Conservation (phyloP, 1,139 yeast species). For the Debaryomyces coudertii region DNA sequence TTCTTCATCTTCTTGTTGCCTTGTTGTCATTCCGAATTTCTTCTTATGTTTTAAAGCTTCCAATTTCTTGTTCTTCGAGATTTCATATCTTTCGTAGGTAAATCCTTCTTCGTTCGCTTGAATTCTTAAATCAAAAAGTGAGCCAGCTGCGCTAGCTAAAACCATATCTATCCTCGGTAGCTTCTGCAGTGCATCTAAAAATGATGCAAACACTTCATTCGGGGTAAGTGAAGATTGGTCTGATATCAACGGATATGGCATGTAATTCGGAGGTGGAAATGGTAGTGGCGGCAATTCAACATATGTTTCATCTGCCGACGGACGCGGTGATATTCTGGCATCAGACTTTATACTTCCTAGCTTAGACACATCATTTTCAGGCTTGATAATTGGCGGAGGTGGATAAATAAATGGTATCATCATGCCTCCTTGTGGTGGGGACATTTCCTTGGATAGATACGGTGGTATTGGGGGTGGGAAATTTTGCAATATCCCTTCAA, state of each 20-base stretch:
- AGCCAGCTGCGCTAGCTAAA: conserved; percentile 53
- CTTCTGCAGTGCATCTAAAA: conserved; percentile 41
- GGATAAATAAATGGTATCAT: conserved; percentile 53
- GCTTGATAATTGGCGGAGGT: conserved; percentile 43
- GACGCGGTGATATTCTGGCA: background rate
- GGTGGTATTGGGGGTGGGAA: conserved; percentile 52
- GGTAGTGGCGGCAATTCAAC: conserved; percentile 48
- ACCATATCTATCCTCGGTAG: conserved; percentile 52
- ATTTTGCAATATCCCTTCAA: conserved; percentile 28
- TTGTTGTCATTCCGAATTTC: background rate
- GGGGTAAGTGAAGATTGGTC: conserved; percentile 42
- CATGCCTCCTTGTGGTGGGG: conserved; percentile 30
- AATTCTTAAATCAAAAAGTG: conserved; percentile 39
- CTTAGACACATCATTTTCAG: conserved; percentile 24
- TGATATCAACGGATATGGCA: conserved; percentile 50
- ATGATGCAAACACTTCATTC: conserved; percentile 38
- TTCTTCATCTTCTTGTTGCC: conserved; percentile 5
- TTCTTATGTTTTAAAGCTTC: background rate
- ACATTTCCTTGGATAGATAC: conserved; percentile 20
- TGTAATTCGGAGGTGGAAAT: conserved; percentile 51
- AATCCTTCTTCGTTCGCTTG: conserved; percentile 44
- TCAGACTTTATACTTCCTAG: conserved; percentile 11
- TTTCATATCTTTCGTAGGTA: conserved; percentile 21
- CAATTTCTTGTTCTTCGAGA: conserved; percentile 10
- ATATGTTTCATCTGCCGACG: conserved; percentile 13